Evolutionary conservation across 257 asterid species (phyloP), one percentile per base, ranked within the genome.

Genomic region (Salvia splendens): DNA sequence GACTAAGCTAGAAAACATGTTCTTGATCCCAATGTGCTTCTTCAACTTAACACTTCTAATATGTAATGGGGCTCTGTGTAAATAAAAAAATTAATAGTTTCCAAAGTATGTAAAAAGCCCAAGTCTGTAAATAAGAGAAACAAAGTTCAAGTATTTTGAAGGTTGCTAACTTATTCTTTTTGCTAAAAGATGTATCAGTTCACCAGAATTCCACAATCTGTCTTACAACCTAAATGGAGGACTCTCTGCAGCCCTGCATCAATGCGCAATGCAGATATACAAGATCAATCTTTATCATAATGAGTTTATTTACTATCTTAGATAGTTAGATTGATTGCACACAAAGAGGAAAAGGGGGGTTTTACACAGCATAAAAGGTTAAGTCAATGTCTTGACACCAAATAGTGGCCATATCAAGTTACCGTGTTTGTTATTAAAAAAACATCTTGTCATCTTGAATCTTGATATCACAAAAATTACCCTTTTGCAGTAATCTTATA

Each of bases 201-300:
- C 41, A 38, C 56, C 68, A 56, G 55, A 28, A 35, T 43, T 50
- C 24, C 24, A 42, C 5, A 48, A 53, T 45, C 55, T 61, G 53
- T 16, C 10, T 5, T 28, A 72, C 62, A 71, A 54, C 45, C 36
- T 52, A 12, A 40, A 32, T 10, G 45, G 5, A 32, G n/a, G 46
- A 57, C 46, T 48, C 28, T 8, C 38, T 8, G 43, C 49, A 40
- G 16, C 32, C 67, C 77, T n/a, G 60, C 52, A 33, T 55, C 51
- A 4, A 58, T 46, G 16, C 24, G 41, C 6, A 35, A 41, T 4
- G 8, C 14, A 20, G 50, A 15, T 48, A 48, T 50, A 57, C 14
- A 38, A 14, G 36, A 12, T 35, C 5, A 12, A 32, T 55, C 41
- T 36, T 51, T 33, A 5, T 52, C 49, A 33, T 8, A 2, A 16